Conservation (phyloP, 2,329 filamentous ascomycete species). For the Byssoonygena ceratinophila region DNA sequence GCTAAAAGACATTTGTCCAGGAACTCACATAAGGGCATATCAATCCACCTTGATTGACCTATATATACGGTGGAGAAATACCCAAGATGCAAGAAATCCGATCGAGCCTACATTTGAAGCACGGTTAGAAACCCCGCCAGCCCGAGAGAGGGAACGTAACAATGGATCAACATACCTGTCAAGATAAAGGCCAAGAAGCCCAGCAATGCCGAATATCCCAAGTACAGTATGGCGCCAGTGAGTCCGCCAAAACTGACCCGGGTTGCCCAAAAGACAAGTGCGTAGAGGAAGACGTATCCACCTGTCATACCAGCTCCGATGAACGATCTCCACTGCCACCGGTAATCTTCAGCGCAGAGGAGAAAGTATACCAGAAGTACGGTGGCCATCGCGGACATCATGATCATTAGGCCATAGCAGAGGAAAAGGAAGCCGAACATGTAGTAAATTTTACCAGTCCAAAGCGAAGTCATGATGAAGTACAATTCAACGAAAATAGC, state of each 20-base stretch:
- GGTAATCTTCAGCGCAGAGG: slow-evolving; percentile 91
- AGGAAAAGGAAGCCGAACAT: slow-evolving; percentile 99
- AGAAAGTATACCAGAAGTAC: slow-evolving; percentile 93
- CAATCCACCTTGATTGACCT: slow-evolving; percentile 96
- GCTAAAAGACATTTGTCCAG: background rate
- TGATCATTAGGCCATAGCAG: slow-evolving; percentile 94
- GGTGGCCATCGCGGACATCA: slow-evolving; percentile 84
- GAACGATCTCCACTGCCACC: slow-evolving; percentile 98
- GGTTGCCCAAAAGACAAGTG: slow-evolving; percentile 79
- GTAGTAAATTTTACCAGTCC: slow-evolving; percentile 98
- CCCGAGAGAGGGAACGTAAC: background rate
- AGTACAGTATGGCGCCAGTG: slow-evolving; percentile 78
- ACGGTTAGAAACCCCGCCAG: background rate
- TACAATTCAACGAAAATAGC: slow-evolving; percentile 98
- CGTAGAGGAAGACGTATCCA: slow-evolving; percentile 83
- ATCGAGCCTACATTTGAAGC: slow-evolving; percentile 59
- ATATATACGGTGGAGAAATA: slow-evolving; percentile 90
- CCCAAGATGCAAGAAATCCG: slow-evolving; percentile 89
- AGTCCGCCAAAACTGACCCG: slow-evolving; percentile 76
- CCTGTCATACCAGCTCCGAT: slow-evolving; percentile 82
- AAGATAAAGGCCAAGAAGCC: slow-evolving; percentile 88
- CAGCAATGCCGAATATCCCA: slow-evolving; percentile 83
- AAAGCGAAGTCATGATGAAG: slow-evolving; percentile 98
- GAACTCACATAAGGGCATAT: slow-evolving; percentile 11
- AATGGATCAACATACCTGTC: slow-evolving; percentile 57